These are phyloP conservation scores for Aspergillus taichungensis DNA, from an alignment of 495 filamentous ascomycete species.

Conservation along the genomic window DNA sequence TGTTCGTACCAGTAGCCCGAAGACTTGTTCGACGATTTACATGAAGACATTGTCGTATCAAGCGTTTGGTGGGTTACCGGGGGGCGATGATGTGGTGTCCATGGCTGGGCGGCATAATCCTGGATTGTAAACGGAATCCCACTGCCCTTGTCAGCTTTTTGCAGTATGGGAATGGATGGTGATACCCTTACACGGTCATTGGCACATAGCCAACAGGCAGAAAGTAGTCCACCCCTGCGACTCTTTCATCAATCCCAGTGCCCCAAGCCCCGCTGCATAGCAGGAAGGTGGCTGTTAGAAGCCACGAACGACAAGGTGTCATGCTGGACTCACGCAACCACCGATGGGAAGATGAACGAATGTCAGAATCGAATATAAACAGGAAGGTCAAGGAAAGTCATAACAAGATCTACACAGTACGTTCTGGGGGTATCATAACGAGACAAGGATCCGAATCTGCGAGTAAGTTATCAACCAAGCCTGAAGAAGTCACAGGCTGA, in stretches of 20 bases:
- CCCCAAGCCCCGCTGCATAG: neutral
- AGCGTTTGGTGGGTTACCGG: neutral
- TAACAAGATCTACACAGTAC: too few relatives aligned
- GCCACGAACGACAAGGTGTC: too few relatives aligned
- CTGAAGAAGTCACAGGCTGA: too few relatives aligned
- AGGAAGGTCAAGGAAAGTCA: too few relatives aligned
- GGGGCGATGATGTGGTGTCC: slow-evolving; percentile 4
- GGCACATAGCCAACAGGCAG: neutral
- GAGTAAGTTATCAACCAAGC: too few relatives aligned
- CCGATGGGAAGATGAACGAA: too few relatives aligned
- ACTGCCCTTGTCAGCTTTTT: slow-evolving; percentile 3
- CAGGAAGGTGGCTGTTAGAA: too few relatives aligned
- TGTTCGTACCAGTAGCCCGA: slow-evolving; percentile 25
- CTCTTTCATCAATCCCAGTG: neutral
- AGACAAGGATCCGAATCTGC: too few relatives aligned
- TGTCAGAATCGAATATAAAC: too few relatives aligned
- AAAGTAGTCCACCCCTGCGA: neutral
- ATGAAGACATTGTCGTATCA: neutral
- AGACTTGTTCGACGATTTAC: slow-evolving; percentile 1
- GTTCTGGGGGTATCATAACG: too few relatives aligned
- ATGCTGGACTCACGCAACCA: too few relatives aligned
- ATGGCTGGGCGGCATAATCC: slow-evolving; percentile 10
- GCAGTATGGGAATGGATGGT: neutral
- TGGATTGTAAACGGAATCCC: slow-evolving; percentile 15
- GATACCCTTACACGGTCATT: neutral